Evolutionary conservation across 352 stramenopile species (phyloP), one percentile per base, ranked within the genome.

Genomic region (Phytopythium chamaehyphon): DNA sequence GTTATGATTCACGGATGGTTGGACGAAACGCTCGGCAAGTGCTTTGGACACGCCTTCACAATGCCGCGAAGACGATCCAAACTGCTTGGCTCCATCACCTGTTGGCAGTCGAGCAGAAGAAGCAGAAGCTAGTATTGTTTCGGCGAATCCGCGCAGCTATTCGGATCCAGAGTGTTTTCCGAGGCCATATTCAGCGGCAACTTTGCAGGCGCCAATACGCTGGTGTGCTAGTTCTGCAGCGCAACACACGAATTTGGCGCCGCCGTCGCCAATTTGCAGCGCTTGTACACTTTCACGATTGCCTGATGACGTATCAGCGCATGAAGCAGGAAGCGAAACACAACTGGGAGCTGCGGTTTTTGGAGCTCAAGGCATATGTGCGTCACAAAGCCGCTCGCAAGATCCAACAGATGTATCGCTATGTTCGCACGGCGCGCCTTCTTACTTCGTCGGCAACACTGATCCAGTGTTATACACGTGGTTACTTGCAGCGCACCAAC

Each of bases 211-310:
- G 58, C 31, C 26, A 62, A 28, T 66, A 62, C 18, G 28, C 12
- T n/a, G 56, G 69, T 40, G 55, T 46, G 11, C 14, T 60, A 6
- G 11, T 59, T 16, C 21, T 83, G 12, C 70, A 83, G 62, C 64
- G 64, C 33, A 83, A 71, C 55, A 42, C 71, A 33, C 64, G 67
- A 12, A 48, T 63, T 12, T 80, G 71, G 64, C 73, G 68, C 54
- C 55, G 58, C 8, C 64, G 55, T 21, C 54, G 57, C 6, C 70
- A 73, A 5, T 19, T 83, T 28, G 55, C 22, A 23, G 67, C 51
- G 26, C 42, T 83, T 31, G 59, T 51, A 31, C 50, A 57, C 7
- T 78, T 76, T 28, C 62, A 81, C 52, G 63, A 62, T 4, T 56
- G 74, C 57, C 21, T 76, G 15, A 62, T 68, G 35, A 65, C 18